Percentiles rank a stretch among this genome's conserved stretches.
These are phyloP conservation scores for Coemansia sp. DNA, from an alignment of 192 early-diverging fungal genomes.

Conservation along the genomic window DNA sequence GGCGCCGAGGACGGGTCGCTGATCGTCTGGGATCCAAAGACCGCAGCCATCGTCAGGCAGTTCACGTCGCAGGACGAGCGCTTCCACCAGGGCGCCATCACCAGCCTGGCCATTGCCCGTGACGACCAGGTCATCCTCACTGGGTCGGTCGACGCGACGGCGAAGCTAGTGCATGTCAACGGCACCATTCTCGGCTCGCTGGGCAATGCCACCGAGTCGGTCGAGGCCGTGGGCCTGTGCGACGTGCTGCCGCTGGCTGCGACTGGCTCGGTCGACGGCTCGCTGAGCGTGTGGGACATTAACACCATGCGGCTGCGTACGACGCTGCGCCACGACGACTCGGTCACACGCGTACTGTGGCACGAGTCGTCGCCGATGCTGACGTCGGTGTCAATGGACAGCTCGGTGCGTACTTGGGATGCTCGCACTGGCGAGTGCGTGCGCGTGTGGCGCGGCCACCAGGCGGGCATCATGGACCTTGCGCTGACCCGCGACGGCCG, in stretches of 20 bases:
- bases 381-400: constrained; percentile 78
- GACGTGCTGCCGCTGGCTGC: constrained; percentile 71
- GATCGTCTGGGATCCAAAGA: constrained; percentile 94
- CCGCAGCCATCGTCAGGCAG: constrained; percentile 66
- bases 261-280: constrained; percentile 87
- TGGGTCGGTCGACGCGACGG: constrained; percentile 80
- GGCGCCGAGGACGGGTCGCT: constrained; percentile 83
- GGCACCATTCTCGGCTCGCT: constrained; percentile 83
- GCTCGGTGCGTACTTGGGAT: constrained; percentile 89
- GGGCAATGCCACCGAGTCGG: constrained; percentile 79
- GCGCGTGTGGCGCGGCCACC: constrained; percentile 81
- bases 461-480: constrained; percentile 85
- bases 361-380: constrained; percentile 68
- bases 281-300: constrained; percentile 92
- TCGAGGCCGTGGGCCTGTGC: constrained; percentile 89
- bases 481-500: constrained; percentile 72
- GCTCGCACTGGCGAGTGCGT: constrained; percentile 81
- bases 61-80: constrained; percentile 77
- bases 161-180: constrained; percentile 78
- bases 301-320: constrained; percentile 80
- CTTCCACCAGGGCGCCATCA: constrained; percentile 84
- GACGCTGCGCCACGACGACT: constrained; percentile 83
- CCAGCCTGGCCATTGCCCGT: constrained; percentile 70
- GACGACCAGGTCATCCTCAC: constrained; percentile 82
- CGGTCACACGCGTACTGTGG: constrained; percentile 81